Evolutionary conservation across 1,284 basidiomycete species (phyloP).

Genomic region (Sanghuangporus baumii): DNA sequence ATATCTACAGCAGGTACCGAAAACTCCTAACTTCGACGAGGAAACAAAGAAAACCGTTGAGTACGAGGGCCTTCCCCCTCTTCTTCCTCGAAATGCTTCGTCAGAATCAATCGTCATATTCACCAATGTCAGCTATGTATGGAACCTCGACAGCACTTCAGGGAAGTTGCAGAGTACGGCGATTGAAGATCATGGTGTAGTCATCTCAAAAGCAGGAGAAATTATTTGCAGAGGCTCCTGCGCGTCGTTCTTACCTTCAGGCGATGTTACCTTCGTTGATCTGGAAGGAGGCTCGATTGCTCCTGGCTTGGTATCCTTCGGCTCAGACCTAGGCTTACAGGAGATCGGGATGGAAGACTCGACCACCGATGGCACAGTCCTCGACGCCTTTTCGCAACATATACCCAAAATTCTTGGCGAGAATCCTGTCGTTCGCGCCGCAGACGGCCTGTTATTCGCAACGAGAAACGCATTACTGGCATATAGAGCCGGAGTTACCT

Average conservation of each 20-base stretch:
- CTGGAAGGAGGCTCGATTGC: slow-evolving; percentile 49
- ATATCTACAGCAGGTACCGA: slow-evolving; percentile 19
- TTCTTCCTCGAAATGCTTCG: slow-evolving; percentile 13
- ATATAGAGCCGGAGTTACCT: slow-evolving; percentile 55
- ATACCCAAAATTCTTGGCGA: slow-evolving; percentile 45
- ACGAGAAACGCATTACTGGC: slow-evolving; percentile 66
- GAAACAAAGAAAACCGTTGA: slow-evolving; percentile 22
- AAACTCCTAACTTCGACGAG: slow-evolving; percentile 21
- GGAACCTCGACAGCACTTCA: slow-evolving; percentile 27
- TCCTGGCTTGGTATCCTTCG: slow-evolving; percentile 57
- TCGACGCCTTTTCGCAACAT: slow-evolving; percentile 41
- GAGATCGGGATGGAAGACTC: slow-evolving; percentile 59
- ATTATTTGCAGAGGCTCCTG: slow-evolving; percentile 25
- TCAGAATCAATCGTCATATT: slow-evolving; percentile 42
- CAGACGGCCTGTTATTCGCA: slow-evolving; percentile 69
- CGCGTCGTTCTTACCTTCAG: slow-evolving; percentile 22
- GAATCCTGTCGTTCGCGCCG: slow-evolving; percentile 53
- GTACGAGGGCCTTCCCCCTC: slow-evolving; percentile 24
- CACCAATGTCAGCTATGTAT: slow-evolving; percentile 51
- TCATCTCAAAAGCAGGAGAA: slow-evolving; percentile 37
- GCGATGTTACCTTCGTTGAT: slow-evolving; percentile 30
- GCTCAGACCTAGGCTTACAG: slow-evolving; percentile 52
- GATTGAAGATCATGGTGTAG: slow-evolving; percentile 27
- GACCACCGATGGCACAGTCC: slow-evolving; percentile 61
- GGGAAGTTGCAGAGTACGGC: slow-evolving; percentile 21